Percentiles rank a stretch among this genome's conserved stretches.
phyloP scores from a whole-genome alignment of 2,329 filamentous ascomycete species.

The Fusarium torreyae region DNA sequence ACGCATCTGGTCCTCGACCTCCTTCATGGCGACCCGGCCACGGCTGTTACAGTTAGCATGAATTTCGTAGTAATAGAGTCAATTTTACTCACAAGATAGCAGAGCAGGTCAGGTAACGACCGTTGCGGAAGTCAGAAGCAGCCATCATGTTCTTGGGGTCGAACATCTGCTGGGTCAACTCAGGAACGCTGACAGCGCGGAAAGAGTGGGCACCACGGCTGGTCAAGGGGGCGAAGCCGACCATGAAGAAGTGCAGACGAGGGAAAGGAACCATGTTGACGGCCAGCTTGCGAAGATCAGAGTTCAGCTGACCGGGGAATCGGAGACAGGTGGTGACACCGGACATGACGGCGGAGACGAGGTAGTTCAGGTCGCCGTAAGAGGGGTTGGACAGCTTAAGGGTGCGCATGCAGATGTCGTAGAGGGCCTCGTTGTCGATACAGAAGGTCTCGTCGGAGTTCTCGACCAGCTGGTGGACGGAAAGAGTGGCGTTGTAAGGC shows the following conservation, averaged over 20 bases:
- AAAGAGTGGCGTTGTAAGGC: slow-evolving; percentile 99
- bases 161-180: slow-evolving; percentile 99
- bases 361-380: slow-evolving; percentile 99
- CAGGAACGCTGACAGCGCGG: slow-evolving; percentile 96
- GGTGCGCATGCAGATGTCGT: slow-evolving; percentile 99
- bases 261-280: slow-evolving; percentile 99
- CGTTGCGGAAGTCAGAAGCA: slow-evolving; percentile 99
- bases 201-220: slow-evolving; percentile 89
- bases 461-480: slow-evolving; percentile 98
- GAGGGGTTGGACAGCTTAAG: slow-evolving; percentile 99
- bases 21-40: slow-evolving; percentile 99
- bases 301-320: slow-evolving; percentile 99
- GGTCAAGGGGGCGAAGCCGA: slow-evolving; percentile 98
- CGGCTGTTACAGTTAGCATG: slow-evolving; percentile 70
- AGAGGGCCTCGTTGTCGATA: slow-evolving; percentile 99
- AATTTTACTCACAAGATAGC: slow-evolving; percentile 85
- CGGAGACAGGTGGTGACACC: slow-evolving; percentile 98
- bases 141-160: slow-evolving; percentile 99
- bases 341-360: slow-evolving; percentile 99
- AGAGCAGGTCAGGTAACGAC: slow-evolving; percentile 99
- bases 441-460: slow-evolving; percentile 99
- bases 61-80: neutral
- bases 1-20: slow-evolving; percentile 99
- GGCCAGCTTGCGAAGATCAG: slow-evolving; percentile 98
- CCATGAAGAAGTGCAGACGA: slow-evolving; percentile 99